Base-by-base conservation (phyloP, 768 basidiomycete genomes). In the Panaeolus cyanescens region DNA sequence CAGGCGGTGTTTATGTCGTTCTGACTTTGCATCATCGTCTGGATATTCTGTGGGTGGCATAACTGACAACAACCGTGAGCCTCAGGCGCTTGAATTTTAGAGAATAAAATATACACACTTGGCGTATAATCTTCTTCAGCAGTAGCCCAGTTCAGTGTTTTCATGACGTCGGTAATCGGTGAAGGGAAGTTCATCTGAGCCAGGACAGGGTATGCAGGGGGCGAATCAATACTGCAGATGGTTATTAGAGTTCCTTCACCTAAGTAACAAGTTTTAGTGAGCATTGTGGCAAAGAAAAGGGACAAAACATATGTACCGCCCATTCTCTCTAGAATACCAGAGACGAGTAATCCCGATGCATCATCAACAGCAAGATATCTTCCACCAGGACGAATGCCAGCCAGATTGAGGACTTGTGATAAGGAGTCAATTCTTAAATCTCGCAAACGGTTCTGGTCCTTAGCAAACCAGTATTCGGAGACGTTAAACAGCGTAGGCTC, bases 341-440 rank as follows among this genome's bases (percentile, higher is more conserved):
- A 86, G 1, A 96, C 91, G 5, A 99, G 72, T 34, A 99, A 70
- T 1, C 97, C 97, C 32, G 93, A 93, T 13, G 91, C 90, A 72
- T 98, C 95, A 64, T 99, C 97, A 0, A 98, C 91, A 2, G 89
- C 89, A 36, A 99, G 75, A 69, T 95, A 92, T 64, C 89, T 79
- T n/a, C 94, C 92, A 10, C 92, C 95, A 0, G 95, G 93, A 25
- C 87, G 80, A 39, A 97, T 83, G 68, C 93, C 95, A 19, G 88
- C 90, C 56, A 95, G 75, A 62, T 86, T 91, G 33, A 99, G 77
- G 65, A 99, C 84, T 72, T 99, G 96, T 4, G 95, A 89, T 19
- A 99, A 79, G 5, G 93, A 86, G 72, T 99, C 97, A 37, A 88
- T 78, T 5, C 97, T 90, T 50, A 99, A 81, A 63, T 93, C 88